A percentile compares a stretch with the other conserved stretches of the same genome.
phyloP scores from a whole-genome alignment of 768 basidiomycete genomes.

The Macrolepiota dolichaula region DNA sequence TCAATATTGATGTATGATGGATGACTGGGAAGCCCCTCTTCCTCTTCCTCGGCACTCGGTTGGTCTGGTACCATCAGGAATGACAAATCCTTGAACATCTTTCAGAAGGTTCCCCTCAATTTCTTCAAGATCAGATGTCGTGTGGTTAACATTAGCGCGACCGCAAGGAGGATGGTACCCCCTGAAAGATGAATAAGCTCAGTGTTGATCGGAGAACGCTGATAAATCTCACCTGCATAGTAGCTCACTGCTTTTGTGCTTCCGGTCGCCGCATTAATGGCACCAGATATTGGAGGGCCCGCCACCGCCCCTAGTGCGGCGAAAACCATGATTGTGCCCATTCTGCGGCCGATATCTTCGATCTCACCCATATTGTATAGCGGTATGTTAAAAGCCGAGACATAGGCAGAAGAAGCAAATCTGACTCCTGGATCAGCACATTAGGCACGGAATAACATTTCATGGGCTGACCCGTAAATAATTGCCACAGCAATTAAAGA shows the following conservation, averaged over 20 bases:
- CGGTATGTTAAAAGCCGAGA: conserved; percentile 43
- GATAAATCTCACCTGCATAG: conserved; percentile 39
- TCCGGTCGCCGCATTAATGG: conserved; percentile 43
- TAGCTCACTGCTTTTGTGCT: conserved; percentile 43
- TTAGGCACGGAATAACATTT: neutral
- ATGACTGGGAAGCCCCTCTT: neutral
- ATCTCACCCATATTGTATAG: conserved; percentile 47
- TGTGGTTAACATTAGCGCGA: conserved; percentile 35
- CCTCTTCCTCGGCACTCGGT: neutral
- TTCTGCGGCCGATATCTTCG: conserved; percentile 52
- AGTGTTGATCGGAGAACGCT: neutral
- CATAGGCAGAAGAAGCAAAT: conserved; percentile 47
- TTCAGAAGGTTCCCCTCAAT: conserved; percentile 38
- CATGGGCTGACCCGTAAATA: conserved; percentile 50
- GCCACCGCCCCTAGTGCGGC: conserved; percentile 50
- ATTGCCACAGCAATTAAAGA: conserved; percentile 44
- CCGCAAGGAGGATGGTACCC: conserved; percentile 35
- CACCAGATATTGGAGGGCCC: conserved; percentile 64
- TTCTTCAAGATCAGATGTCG: conserved; percentile 36
- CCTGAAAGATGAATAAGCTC: conserved; percentile 5
- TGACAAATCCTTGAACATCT: neutral
- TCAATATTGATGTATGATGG: neutral
- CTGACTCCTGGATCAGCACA: conserved; percentile 21
- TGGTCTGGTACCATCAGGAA: neutral
- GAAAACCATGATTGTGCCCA: conserved; percentile 52